Percentiles rank a stretch among this genome's conserved stretches.
phyloP scores from a whole-genome alignment of 2,329 filamentous ascomycete species.

The Exophiala calicioides region DNA sequence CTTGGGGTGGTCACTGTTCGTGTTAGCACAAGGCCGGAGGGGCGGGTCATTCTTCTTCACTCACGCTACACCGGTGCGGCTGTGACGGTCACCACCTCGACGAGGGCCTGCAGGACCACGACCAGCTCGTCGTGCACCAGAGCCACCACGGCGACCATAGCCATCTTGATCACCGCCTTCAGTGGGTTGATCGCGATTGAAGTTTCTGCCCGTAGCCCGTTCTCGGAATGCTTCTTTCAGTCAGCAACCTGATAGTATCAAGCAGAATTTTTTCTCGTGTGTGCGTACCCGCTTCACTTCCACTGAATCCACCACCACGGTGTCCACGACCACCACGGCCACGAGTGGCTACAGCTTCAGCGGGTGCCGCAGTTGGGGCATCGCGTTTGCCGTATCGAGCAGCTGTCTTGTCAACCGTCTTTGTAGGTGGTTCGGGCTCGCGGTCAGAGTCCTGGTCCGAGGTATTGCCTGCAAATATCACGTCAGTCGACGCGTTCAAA shows the following conservation, averaged over 20 bases:
- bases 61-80: constrained; percentile 62
- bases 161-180: constrained; percentile 59
- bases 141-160: constrained; percentile 41
- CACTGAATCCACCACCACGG: constrained; percentile 62
- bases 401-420: constrained; percentile 82
- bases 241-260: constrained; percentile 15
- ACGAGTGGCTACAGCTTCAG: constrained; percentile 40
- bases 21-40: constrained; percentile 30
- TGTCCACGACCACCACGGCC: constrained; percentile 55
- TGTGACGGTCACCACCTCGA: constrained; percentile 62
- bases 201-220: constrained; percentile 74
- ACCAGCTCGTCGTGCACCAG: constrained; percentile 58
- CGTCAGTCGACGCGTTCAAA: constrained; percentile 16
- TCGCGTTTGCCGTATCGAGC: constrained; percentile 84
- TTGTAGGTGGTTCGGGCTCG: constrained; percentile 74
- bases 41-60: constrained; percentile 31
- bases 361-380: constrained; percentile 71
- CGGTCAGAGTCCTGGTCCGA: constrained; percentile 72
- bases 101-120: constrained; percentile 60
- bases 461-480: constrained; percentile 61
- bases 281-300: constrained; percentile 84
- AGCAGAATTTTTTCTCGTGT: constrained; percentile 17
- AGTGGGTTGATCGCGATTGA: constrained; percentile 78
- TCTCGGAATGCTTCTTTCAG: constrained; percentile 77
- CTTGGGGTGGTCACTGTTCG: constrained; percentile 45